Percentiles rank a stretch among this genome's conserved stretches.
Evolutionary conservation across 2,329 filamentous ascomycete species (phyloP).

Genomic region (Dactylellina parvicollis): DNA sequence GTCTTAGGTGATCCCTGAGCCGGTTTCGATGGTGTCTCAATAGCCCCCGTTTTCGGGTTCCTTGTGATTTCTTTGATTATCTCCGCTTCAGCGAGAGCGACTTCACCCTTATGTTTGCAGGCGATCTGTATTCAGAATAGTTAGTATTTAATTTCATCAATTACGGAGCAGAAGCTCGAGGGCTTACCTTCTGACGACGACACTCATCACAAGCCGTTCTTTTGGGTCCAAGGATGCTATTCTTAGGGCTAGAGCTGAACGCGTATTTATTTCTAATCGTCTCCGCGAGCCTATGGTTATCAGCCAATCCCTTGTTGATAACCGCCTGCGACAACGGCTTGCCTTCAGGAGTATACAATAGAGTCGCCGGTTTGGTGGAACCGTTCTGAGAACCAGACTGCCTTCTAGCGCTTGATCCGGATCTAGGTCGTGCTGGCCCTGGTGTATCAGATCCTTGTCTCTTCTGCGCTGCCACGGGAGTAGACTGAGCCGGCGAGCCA

Average conservation of each 20-base stretch:
- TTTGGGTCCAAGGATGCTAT: slow-evolving; percentile 52
- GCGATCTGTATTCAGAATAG: slow-evolving; percentile 39
- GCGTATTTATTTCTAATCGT: slow-evolving; percentile 47
- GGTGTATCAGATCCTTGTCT: slow-evolving; percentile 48
- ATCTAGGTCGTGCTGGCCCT: slow-evolving; percentile 32
- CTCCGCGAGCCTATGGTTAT: slow-evolving; percentile 44
- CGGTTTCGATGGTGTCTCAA: slow-evolving; percentile 35
- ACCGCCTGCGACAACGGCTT: slow-evolving; percentile 50
- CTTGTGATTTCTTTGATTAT: slow-evolving; percentile 50
- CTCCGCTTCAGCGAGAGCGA: slow-evolving; percentile 47
- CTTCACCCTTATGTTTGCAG: slow-evolving; percentile 52
- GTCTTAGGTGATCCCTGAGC: slow-evolving; percentile 34
- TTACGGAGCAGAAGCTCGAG: not conserved
- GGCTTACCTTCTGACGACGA: slow-evolving; percentile 49
- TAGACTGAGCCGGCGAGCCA: slow-evolving; percentile 38
- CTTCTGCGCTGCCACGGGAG: slow-evolving; percentile 37
- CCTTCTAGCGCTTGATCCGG: slow-evolving; percentile 32
- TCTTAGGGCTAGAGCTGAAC: slow-evolving; percentile 47
- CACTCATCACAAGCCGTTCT: slow-evolving; percentile 54
- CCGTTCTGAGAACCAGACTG: slow-evolving; percentile 38
- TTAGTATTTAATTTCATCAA: not conserved
- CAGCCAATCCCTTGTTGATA: slow-evolving; percentile 44
- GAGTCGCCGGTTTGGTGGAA: slow-evolving; percentile 27
- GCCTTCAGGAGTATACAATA: slow-evolving; percentile 39
- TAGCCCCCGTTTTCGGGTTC: slow-evolving; percentile 8